Base-by-base conservation (phyloP, 2,329 filamentous ascomycete genomes). In the Blastomyces gilchristii region DNA sequence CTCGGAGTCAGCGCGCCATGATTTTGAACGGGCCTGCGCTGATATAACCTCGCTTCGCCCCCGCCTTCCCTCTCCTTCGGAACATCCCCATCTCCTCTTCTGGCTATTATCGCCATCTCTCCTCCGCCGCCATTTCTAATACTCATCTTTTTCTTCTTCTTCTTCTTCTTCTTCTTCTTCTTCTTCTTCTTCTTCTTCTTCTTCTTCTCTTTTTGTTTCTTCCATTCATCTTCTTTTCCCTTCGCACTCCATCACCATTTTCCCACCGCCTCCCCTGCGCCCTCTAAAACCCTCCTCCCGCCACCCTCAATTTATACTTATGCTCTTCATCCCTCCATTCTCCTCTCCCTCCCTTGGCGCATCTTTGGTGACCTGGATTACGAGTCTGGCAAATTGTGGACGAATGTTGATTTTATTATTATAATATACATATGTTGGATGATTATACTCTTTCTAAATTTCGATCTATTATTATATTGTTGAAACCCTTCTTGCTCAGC, bases 341-440 rank as follows among this genome's bases (percentile, higher is more conserved):
- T 39, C 39, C 41, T 54, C 64, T 45, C 54, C 34, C 49, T 43
- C 47, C 58, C 28, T 57, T 41, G 62, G 43, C 58, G 31, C 41
- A 25, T 39, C 41, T 58, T 58, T 41, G 22, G 25, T 50, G 39
- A 45, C 39, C 25, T 58, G 61, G 58, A 60, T 62, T 60, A 61
- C 61, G 54, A 52, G 34, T 58, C 53, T 62, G 49, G 9, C 18
- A 59, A 52, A n/a, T 34, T 69, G 73, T 75, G 73, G 73, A 72
- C 72, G 74, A 73, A 76, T 74, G 72, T 71, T 68, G 72, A 71
- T 68, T 50, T 50, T 28, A 71, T 71, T 71, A 72, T 75, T 28
- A 58, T 43, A 58, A 43, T 43, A 58, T 41, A 57, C 25, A n/a
- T n/a, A 54, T 54, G 12, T 70, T 66, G 60, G 63, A 63, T 68